These are phyloP conservation scores for Fusarium sp. DNA, from an alignment of 2,329 filamentous ascomycete species.

Conservation along the genomic window DNA sequence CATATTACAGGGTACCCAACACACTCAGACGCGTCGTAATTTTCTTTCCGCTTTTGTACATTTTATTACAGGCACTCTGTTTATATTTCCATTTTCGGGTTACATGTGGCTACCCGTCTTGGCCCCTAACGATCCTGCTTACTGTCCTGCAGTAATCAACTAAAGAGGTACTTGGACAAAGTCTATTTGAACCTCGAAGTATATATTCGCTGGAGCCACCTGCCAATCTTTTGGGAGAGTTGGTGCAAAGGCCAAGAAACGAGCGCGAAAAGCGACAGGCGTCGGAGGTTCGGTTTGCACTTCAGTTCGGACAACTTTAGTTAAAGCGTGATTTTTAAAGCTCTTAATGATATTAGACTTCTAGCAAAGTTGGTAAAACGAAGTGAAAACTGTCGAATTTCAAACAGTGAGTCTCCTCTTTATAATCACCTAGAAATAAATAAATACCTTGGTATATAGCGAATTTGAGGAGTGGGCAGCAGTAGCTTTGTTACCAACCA, in stretches of 20 bases:
- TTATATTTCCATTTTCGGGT: not conserved
- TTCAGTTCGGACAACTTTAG: not conserved
- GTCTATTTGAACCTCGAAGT: not conserved
- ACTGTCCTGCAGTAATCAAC: not conserved
- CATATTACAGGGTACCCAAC: constrained; percentile 38
- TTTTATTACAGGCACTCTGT: not conserved
- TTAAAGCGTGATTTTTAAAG: constrained; percentile 3
- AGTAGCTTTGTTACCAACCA: constrained; percentile 5
- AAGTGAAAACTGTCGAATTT: not conserved
- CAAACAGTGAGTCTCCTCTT: not conserved
- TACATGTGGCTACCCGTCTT: not conserved
- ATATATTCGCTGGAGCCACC: not conserved
- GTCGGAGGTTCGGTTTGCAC: constrained; percentile 8
- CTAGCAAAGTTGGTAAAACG: not conserved
- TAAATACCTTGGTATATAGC: no score
- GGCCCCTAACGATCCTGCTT: not conserved
- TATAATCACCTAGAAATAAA: not conserved
- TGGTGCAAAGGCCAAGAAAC: constrained; percentile 1
- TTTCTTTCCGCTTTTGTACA: not conserved
- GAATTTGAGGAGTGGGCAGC: no score
- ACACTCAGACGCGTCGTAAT: constrained; percentile 13
- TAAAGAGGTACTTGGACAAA: constrained; percentile 6
- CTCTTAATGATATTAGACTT: not conserved
- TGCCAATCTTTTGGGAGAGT: not conserved
- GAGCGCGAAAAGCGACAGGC: constrained; percentile 8